phyloP scores from a whole-genome alignment of 1,139 yeast species.

The Diutina siamensis region DNA sequence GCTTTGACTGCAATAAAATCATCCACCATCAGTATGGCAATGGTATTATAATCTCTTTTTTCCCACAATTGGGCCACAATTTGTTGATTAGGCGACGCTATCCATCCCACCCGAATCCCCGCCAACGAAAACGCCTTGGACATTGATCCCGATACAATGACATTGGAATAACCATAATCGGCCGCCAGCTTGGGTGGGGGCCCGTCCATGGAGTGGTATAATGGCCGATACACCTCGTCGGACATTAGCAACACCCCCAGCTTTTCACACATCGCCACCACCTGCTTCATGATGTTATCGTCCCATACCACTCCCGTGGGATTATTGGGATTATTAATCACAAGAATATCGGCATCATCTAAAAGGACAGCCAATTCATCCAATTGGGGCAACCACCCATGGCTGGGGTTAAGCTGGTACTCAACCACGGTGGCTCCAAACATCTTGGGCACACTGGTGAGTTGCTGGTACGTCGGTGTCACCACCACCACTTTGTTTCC shows the following conservation, averaged over 20 bases:
- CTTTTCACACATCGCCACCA: slow-evolving; percentile 28
- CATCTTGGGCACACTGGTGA: slow-evolving; percentile 37
- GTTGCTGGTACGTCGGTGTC: slow-evolving; percentile 43
- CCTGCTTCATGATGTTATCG: slow-evolving; percentile 18
- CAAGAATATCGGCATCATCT: slow-evolving; percentile 21
- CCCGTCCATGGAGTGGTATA: slow-evolving; percentile 34
- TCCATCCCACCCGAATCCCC: slow-evolving; percentile 47
- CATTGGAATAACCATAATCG: slow-evolving; percentile 29
- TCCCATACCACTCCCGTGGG: slow-evolving; percentile 42
- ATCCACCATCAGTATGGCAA: slow-evolving; percentile 38
- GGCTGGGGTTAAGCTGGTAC: slow-evolving; percentile 21
- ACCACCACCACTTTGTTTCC: slow-evolving; percentile 41
- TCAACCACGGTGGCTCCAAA: slow-evolving; percentile 30
- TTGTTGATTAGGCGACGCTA: slow-evolving; percentile 23
- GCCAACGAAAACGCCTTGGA: slow-evolving; percentile 48
- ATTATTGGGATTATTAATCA: slow-evolving; percentile 44
- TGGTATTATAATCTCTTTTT: slow-evolving; percentile 43
- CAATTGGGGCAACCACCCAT: slow-evolving; percentile 27
- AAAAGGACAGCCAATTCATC: slow-evolving; percentile 19
- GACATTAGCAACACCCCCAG: slow-evolving; percentile 27
- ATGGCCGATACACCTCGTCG: slow-evolving; percentile 49
- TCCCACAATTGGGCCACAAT: slow-evolving; percentile 23
- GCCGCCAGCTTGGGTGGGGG: slow-evolving; percentile 32
- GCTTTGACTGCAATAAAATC: slow-evolving; percentile 38
- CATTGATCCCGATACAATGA: slow-evolving; percentile 39